Evolutionary conservation across 2,329 filamentous ascomycete species (phyloP).

Genomic region (Curvularia spicifera): DNA sequence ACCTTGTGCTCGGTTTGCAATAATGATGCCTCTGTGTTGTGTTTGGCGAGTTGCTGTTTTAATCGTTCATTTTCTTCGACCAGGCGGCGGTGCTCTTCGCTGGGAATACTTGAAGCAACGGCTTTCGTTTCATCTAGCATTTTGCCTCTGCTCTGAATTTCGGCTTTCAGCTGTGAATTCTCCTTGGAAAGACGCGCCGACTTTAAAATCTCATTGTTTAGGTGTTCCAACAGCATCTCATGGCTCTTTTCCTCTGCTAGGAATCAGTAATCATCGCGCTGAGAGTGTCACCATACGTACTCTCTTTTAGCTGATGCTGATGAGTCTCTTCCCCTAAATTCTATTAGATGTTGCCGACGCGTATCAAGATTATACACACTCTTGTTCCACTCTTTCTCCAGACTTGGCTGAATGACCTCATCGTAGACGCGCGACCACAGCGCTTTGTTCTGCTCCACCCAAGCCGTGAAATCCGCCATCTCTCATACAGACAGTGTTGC

Average conservation of each 20-base stretch:
- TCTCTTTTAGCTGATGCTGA: conserved; percentile 33
- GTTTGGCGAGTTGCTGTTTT: conserved; percentile 9
- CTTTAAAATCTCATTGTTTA: conserved; percentile 36
- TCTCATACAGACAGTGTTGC: conserved; percentile 8
- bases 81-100: conserved; percentile 17
- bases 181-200: conserved; percentile 36
- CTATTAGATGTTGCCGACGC: conserved; percentile 9
- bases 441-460: conserved; percentile 39
- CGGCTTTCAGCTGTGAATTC: conserved; percentile 17
- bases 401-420: conserved; percentile 44
- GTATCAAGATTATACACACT: conserved; percentile 27
- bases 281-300: conserved; percentile 20
- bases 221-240: conserved; percentile 32
- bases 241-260: conserved; percentile 39
- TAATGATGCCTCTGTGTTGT: conserved; percentile 5
- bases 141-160: not conserved
- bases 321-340: conserved; percentile 35
- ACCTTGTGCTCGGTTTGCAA: conserved; percentile 4
- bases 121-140: not conserved
- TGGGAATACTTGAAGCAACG: not conserved
- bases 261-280: conserved; percentile 9
- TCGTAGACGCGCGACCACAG: conserved; percentile 42
- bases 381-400: conserved; percentile 44
- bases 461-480: conserved; percentile 39
- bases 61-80: conserved; percentile 16